Conservation (phyloP, 2,329 filamentous ascomycete genomes). For the Colletotrichum sp. region DNA sequence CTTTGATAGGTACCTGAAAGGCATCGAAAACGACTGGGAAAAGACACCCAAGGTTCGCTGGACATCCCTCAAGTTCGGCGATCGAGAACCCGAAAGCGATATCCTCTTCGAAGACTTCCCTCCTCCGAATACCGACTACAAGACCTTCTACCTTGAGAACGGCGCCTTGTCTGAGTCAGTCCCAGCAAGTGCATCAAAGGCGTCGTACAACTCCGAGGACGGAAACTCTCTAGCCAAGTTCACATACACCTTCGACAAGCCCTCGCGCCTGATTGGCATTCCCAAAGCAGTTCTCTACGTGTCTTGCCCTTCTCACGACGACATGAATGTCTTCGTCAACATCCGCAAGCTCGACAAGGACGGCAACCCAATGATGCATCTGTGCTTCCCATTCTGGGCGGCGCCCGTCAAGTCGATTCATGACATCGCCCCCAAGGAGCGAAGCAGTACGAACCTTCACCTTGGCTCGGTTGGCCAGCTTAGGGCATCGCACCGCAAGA, state of each 20-base stretch:
- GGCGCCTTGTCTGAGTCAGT: neutral
- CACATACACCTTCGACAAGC: constrained; percentile 41
- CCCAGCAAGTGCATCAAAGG: neutral
- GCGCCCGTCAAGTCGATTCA: constrained; percentile 29
- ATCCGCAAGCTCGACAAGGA: constrained; percentile 47
- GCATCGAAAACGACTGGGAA: constrained; percentile 49
- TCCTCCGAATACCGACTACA: constrained; percentile 35
- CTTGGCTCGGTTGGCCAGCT: constrained; percentile 47
- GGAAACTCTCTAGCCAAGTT: constrained; percentile 33
- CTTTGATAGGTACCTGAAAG: constrained; percentile 48
- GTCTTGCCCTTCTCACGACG: constrained; percentile 43
- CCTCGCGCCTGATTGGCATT: constrained; percentile 45
- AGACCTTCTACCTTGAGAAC: constrained; percentile 32
- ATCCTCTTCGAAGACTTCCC: constrained; percentile 38
- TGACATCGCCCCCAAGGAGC: constrained; percentile 37
- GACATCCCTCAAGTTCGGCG: constrained; percentile 42
- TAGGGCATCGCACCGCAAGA: constrained; percentile 46
- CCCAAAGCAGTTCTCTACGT: constrained; percentile 53
- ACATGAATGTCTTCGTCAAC: constrained; percentile 49
- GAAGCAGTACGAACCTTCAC: constrained; percentile 43
- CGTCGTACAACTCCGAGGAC: constrained; percentile 38
- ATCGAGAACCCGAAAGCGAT: constrained; percentile 33
- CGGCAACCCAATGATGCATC: constrained; percentile 44
- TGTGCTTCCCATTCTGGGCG: constrained; percentile 43
- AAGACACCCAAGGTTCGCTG: constrained; percentile 49